Conservation (phyloP, 192 early-diverging fungal species). For the Coemansia sp. region DNA sequence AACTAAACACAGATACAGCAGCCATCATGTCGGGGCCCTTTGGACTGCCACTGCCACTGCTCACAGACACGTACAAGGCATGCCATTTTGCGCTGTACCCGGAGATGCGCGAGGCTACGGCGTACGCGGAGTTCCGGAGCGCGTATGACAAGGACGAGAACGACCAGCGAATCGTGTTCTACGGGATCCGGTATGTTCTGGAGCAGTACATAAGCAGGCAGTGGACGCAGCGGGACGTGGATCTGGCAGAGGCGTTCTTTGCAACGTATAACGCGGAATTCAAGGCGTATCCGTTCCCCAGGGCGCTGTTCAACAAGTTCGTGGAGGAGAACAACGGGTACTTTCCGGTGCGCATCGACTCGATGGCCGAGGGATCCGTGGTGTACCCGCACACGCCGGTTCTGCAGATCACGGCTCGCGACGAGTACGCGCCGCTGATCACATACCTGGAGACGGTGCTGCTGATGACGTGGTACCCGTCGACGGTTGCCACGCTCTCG, state of each 20-base stretch:
- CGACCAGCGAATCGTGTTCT: slow-evolving; percentile 79
- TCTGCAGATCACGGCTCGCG: slow-evolving; percentile 76
- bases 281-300: slow-evolving; percentile 73
- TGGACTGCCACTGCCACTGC: slow-evolving; percentile 63
- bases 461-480: slow-evolving; percentile 87
- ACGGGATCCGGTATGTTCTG: slow-evolving; percentile 84
- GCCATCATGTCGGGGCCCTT: slow-evolving; percentile 49
- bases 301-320: slow-evolving; percentile 74
- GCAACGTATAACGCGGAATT: slow-evolving; percentile 70
- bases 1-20: too few species aligned
- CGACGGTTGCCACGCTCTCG: slow-evolving; percentile 83
- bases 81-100: slow-evolving; percentile 78
- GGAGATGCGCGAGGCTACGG: slow-evolving; percentile 66
- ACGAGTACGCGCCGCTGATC: slow-evolving; percentile 72
- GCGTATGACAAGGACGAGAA: slow-evolving; percentile 63
- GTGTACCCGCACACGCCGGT: slow-evolving; percentile 79
- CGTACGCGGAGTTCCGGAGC: slow-evolving; percentile 81
- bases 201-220: slow-evolving; percentile 68
- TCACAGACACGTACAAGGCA: slow-evolving; percentile 88
- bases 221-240: slow-evolving; percentile 74
- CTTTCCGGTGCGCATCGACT: slow-evolving; percentile 82
- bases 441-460: slow-evolving; percentile 85
- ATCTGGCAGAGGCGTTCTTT: slow-evolving; percentile 69
- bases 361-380: slow-evolving; percentile 79
- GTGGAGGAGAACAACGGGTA: slow-evolving; percentile 79